Percentiles rank a stretch among this genome's conserved stretches.
Conservation (phyloP, 129 eudicot genomes). For the Scalesia atractyloides region DNA sequence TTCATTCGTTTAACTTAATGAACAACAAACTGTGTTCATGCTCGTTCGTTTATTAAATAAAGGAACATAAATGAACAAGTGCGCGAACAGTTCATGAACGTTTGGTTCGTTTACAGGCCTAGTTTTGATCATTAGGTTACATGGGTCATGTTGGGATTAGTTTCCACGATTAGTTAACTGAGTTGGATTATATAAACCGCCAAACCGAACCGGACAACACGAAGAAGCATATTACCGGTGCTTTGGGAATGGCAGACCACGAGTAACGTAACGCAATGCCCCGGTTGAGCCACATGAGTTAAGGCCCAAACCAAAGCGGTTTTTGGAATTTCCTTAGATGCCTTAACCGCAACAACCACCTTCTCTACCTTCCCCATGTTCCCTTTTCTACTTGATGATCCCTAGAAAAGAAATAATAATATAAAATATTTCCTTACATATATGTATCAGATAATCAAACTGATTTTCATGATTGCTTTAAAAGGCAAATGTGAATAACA, state of each 20-base stretch:
- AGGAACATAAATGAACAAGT: too few relatives aligned
- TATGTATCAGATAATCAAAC: background rate
- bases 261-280: conserved; percentile 84
- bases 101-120: too few relatives aligned
- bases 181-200: background rate
- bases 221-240: conserved; percentile 49
- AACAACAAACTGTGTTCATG: too few relatives aligned
- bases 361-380: conserved; percentile 64
- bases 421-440: background rate
- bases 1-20: too few relatives aligned
- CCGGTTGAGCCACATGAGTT: conserved; percentile 96
- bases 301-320: conserved; percentile 92
- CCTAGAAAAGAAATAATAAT: conserved; percentile 17
- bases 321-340: conserved; percentile 82
- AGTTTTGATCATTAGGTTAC: background rate
- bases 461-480: background rate
- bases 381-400: conserved; percentile 46
- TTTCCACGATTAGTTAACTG: background rate
- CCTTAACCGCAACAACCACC: conserved; percentile 91
- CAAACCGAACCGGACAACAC: background rate
- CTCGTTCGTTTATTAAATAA: too few relatives aligned
- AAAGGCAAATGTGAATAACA: conserved; percentile 9
- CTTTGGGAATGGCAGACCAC: conserved; percentile 70
- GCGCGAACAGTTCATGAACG: too few relatives aligned
- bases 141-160: background rate